A percentile compares a stretch with the other conserved stretches of the same genome.
phyloP scores from a whole-genome alignment of 2,329 filamentous ascomycete genomes.

The Aspergillus ustus region DNA sequence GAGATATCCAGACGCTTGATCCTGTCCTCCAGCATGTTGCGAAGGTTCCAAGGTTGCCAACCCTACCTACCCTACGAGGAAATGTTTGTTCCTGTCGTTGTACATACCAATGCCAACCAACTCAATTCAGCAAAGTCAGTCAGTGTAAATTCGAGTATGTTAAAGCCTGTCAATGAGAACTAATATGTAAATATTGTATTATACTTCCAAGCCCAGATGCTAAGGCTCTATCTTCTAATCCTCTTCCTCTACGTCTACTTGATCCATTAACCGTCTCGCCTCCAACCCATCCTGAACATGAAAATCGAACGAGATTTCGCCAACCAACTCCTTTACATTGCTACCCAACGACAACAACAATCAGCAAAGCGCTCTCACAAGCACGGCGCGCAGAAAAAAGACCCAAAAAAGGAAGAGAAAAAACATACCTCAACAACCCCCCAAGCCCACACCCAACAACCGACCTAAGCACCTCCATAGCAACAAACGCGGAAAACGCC shows the following conservation, averaged over 20 bases:
- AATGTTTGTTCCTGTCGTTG: too few relatives aligned
- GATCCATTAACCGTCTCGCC: conserved; percentile 18
- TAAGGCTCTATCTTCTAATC: neutral
- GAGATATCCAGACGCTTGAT: too few relatives aligned
- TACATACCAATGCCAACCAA: too few relatives aligned
- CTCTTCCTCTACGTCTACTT: neutral
- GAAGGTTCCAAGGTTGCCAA: too few relatives aligned
- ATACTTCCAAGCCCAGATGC: neutral
- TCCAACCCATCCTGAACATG: conserved; percentile 20
- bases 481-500: conserved; percentile 73
- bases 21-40: too few relatives aligned
- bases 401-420: neutral
- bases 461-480: conserved; percentile 63
- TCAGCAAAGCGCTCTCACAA: neutral
- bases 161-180: too few relatives aligned
- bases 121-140: too few relatives aligned
- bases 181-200: too few relatives aligned
- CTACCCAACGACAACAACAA: conserved; percentile 22
- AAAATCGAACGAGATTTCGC: conserved; percentile 39
- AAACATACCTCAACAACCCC: conserved; percentile 34
- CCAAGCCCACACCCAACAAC: conserved; percentile 36
- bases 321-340: conserved; percentile 36
- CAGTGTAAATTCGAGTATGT: too few relatives aligned
- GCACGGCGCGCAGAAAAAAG: neutral
- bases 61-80: too few relatives aligned